A percentile compares a stretch with the other conserved stretches of the same genome.
These are phyloP conservation scores for Leucocoprinus leucothites DNA, from an alignment of 768 basidiomycete species.

Conservation along the genomic window DNA sequence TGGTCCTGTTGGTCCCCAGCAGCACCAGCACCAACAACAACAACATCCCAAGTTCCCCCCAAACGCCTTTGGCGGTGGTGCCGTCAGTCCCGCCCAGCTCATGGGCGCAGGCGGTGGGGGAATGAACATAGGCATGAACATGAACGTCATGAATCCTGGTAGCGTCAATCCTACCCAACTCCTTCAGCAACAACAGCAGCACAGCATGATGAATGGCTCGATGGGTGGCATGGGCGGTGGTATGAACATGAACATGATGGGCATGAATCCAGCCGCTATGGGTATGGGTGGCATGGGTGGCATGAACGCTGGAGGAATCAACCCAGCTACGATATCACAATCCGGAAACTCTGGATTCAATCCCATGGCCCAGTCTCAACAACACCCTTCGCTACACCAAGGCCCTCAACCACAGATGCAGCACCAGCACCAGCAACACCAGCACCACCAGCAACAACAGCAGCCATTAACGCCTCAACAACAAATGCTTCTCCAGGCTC, in stretches of 20 bases:
- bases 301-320: conserved; percentile 7
- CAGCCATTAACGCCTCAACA: conserved; percentile 4
- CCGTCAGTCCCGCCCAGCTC: conserved; percentile 11
- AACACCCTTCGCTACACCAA: conserved; percentile 19
- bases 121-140: conserved; percentile 8
- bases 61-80: conserved; percentile 10
- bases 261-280: conserved; percentile 6
- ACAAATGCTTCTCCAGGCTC: conserved; percentile 18
- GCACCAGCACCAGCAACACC: conserved; percentile 13
- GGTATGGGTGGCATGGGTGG: conserved; percentile 2
- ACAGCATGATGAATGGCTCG: conserved; percentile 10
- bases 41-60: conserved; percentile 5
- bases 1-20: conserved; percentile 6
- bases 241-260: conserved; percentile 12
- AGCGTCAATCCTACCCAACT: conserved; percentile 7
- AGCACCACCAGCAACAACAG: conserved; percentile 4
- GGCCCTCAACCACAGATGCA: conserved; percentile 6
- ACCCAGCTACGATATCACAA: conserved; percentile 10
- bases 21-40: conserved; percentile 8
- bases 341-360: conserved; percentile 13
- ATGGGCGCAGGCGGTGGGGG: conserved; percentile 9
- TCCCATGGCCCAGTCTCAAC: conserved; percentile 11
- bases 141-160: conserved; percentile 3
- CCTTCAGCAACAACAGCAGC: conserved; percentile 9
- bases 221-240: conserved; percentile 6